phyloP scores from a whole-genome alignment of 2,329 filamentous ascomycete genomes.

The Dactylellina haptotyla region DNA sequence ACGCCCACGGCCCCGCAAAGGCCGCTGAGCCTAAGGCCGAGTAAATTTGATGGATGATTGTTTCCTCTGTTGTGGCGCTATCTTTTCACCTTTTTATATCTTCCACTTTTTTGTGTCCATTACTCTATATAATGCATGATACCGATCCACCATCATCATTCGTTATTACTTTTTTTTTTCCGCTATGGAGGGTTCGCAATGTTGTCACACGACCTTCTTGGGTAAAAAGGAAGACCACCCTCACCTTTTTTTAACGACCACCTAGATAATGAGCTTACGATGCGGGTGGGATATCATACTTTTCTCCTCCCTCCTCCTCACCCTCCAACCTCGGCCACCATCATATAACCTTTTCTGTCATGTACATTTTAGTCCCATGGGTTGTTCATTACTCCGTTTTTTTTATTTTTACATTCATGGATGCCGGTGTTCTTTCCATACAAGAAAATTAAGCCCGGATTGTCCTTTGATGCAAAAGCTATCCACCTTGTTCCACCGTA shows the following conservation, averaged over 20 bases:
- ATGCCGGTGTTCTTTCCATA: conserved; percentile 47
- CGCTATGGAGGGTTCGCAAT: not conserved
- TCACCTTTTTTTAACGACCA: conserved; percentile 8
- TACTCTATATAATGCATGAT: conserved; percentile 52
- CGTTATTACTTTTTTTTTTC: conserved; percentile 23
- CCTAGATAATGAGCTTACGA: conserved; percentile 47
- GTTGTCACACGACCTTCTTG: not conserved
- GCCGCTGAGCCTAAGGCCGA: conserved; percentile 54
- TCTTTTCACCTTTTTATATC: conserved; percentile 4
- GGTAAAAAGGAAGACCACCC: not conserved
- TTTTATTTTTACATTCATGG: conserved; percentile 39
- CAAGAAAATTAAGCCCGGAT: conserved; percentile 10
- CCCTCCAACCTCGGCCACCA: conserved; percentile 12
- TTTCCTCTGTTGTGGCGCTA: conserved; percentile 1
- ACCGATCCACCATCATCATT: conserved; percentile 36
- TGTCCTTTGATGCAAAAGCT: conserved; percentile 15
- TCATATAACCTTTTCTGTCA: conserved; percentile 34
- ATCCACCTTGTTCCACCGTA: not conserved
- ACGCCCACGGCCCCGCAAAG: conserved; percentile 73
- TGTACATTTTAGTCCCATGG: conserved; percentile 52
- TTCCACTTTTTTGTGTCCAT: conserved; percentile 12
- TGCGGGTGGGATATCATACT: not conserved
- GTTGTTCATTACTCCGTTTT: conserved; percentile 31
- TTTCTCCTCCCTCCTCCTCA: not conserved
- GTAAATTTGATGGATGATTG: conserved; percentile 42